Evolutionary conservation across 2,329 filamentous ascomycete genomes (phyloP).

Genomic region (Gaeumannomyces sp.): DNA sequence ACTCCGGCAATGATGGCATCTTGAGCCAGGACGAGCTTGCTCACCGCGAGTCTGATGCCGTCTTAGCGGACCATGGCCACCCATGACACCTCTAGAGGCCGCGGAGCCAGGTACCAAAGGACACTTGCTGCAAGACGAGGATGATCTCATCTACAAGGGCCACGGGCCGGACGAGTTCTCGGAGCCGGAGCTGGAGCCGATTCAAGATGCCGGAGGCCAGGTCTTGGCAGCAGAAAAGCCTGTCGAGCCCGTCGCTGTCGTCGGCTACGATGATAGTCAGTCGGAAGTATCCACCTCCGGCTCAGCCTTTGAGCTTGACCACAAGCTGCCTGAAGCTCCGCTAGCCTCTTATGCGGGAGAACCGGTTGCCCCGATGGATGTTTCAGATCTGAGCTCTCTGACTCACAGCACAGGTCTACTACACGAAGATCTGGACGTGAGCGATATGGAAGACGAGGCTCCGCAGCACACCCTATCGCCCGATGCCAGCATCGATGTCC

Average conservation of each 20-base stretch:
- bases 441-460: not conserved
- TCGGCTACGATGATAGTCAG: not conserved
- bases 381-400: not conserved
- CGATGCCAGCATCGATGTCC: not conserved
- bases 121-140: too few species aligned
- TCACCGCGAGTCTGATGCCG: too few species aligned
- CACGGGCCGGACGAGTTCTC: slow-evolving; percentile 1
- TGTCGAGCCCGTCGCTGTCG: not conserved
- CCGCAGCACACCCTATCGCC: not conserved
- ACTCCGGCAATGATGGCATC: too few species aligned
- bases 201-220: not conserved
- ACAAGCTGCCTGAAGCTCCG: not conserved
- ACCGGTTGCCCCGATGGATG: not conserved
- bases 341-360: not conserved
- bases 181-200: not conserved
- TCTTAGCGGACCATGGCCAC: too few species aligned
- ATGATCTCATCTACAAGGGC: not conserved
- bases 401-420: not conserved
- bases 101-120: too few species aligned
- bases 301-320: not conserved
- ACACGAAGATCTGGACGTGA: not conserved
- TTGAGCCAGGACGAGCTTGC: too few species aligned
- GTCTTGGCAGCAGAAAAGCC: not conserved
- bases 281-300: not conserved
- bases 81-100: too few species aligned